Evolutionary conservation across 2,329 filamentous ascomycete genomes (phyloP).

Genomic region (Seiridium unicorne): DNA sequence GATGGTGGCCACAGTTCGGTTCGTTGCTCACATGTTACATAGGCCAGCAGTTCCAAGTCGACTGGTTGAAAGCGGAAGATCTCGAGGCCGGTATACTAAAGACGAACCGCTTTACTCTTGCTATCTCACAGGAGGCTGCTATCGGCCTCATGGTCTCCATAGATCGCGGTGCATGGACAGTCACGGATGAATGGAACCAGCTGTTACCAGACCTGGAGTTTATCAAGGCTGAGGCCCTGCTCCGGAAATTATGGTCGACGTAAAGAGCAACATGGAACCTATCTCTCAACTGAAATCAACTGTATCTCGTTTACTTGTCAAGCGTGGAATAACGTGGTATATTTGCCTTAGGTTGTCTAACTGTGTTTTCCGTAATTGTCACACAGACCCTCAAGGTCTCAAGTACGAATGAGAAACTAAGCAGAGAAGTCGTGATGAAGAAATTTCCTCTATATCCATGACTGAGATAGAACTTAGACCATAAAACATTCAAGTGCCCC

Average conservation of each 20-base stretch:
- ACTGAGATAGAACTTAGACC: too few relatives aligned
- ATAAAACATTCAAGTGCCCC: too few relatives aligned
- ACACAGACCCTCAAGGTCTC: too few relatives aligned
- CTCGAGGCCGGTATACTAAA: conserved; percentile 24
- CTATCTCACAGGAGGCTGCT: conserved; percentile 23
- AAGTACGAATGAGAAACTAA: too few relatives aligned
- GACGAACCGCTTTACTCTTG: conserved; percentile 19
- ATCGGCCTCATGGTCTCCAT: conserved; percentile 17
- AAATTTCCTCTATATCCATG: too few relatives aligned
- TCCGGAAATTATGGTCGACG: conserved; percentile 37
- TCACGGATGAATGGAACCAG: conserved; percentile 41
- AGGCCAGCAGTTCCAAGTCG: conserved; percentile 26
- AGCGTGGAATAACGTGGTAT: too few relatives aligned
- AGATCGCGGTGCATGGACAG: conserved; percentile 11
- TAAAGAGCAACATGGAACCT: conserved; percentile 12
- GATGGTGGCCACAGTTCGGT: neutral
- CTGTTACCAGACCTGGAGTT: conserved; percentile 44
- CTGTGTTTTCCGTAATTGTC: too few relatives aligned
- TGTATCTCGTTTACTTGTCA: too few relatives aligned
- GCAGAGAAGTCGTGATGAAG: too few relatives aligned
- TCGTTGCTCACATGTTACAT: neutral
- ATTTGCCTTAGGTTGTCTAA: too few relatives aligned
- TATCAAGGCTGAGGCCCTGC: conserved; percentile 36
- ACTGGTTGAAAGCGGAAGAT: conserved; percentile 28
- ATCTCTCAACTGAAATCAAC: too few relatives aligned